phyloP scores from a whole-genome alignment of 164 flowering plant genomes.

The Cinnamomum chago region DNA sequence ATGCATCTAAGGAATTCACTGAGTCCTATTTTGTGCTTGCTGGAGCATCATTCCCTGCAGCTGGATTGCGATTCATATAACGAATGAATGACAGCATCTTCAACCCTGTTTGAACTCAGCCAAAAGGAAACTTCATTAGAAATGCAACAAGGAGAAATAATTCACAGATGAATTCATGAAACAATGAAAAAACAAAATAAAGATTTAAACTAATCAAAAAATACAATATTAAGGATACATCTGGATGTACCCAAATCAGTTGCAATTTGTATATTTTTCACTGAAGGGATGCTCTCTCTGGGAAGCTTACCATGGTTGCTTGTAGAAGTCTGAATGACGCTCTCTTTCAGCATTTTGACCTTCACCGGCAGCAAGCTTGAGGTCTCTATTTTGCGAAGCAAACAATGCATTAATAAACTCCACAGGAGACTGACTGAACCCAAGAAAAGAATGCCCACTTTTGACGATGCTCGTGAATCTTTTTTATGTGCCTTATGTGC shows the following conservation, averaged over 20 bases:
- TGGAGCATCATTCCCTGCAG: slow-evolving; percentile 52
- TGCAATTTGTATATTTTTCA: neutral
- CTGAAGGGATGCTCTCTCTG: neutral
- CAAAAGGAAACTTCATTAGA: slow-evolving; percentile 1
- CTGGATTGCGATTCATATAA: slow-evolving; percentile 79
- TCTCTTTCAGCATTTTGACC: slow-evolving; percentile 64
- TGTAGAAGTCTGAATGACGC: slow-evolving; percentile 63
- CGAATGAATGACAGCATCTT: slow-evolving; percentile 89
- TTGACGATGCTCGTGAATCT: slow-evolving; percentile 68
- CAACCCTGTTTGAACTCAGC: slow-evolving; percentile 50
- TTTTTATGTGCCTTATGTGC: slow-evolving; percentile 56
- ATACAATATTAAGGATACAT: neutral
- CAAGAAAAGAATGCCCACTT: slow-evolving; percentile 82
- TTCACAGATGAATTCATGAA: neutral
- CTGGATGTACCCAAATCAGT: neutral
- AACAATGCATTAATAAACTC: slow-evolving; percentile 77
- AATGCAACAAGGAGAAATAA: neutral
- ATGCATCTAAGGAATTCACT: neutral
- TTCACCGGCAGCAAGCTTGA: slow-evolving; percentile 79
- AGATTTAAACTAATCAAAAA: neutral
- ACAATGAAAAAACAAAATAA: neutral
- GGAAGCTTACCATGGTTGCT: slow-evolving; percentile 67
- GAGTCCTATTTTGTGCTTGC: slow-evolving; percentile 38
- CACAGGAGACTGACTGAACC: slow-evolving; percentile 92
- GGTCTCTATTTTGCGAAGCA: slow-evolving; percentile 78